Evolutionary conservation across 345 rosid genomes (phyloP).

Genomic region (Hibiscus mutabilis): DNA sequence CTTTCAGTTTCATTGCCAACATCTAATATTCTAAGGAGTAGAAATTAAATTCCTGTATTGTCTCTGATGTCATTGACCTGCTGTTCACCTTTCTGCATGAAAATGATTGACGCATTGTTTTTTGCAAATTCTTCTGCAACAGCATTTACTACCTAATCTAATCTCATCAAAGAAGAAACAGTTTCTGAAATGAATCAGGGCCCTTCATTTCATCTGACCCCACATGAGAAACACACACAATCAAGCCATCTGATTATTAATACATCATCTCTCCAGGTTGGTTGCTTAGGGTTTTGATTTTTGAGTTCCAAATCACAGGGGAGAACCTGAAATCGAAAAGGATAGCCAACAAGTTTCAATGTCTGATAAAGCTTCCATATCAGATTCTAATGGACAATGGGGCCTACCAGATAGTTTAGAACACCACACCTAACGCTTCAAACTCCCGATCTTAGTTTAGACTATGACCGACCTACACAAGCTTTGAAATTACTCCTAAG

Average conservation of each 20-base stretch:
- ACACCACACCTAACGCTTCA: background rate
- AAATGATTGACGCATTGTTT: background rate
- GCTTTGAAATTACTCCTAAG: slow-evolving; percentile 33
- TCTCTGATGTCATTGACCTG: background rate
- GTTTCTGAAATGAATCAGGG: background rate
- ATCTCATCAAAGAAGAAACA: background rate
- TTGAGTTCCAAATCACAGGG: background rate
- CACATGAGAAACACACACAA: background rate
- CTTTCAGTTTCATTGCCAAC: background rate
- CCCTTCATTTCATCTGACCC: background rate
- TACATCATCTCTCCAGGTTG: background rate
- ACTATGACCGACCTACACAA: slow-evolving; percentile 25
- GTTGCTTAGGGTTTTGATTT: background rate
- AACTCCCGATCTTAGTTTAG: background rate
- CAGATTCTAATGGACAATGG: background rate
- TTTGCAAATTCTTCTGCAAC: background rate
- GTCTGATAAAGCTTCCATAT: slow-evolving; percentile 11
- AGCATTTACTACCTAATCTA: background rate
- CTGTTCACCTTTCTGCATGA: background rate
- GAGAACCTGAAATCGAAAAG: background rate
- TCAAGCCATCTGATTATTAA: slow-evolving; percentile 12
- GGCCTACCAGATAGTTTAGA: background rate
- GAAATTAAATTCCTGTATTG: no score
- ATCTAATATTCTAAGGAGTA: background rate
- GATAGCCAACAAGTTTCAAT: background rate